Base-by-base conservation (phyloP, 192 early-diverging fungal genomes). In the Cladochytrium replicatum region DNA sequence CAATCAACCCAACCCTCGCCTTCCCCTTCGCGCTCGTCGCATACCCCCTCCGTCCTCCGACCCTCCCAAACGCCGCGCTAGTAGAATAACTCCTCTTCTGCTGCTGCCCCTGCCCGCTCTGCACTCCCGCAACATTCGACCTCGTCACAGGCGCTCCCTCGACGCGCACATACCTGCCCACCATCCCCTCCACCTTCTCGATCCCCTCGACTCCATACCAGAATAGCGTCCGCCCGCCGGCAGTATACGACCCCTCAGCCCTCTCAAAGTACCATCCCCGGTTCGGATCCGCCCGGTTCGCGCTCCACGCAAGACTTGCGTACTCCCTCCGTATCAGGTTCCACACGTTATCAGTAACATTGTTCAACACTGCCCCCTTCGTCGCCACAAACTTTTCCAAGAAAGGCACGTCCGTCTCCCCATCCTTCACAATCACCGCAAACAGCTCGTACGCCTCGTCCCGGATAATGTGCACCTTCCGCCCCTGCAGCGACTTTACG, bases 331-430 rank as follows among this genome's bases (percentile, higher is more conserved):
- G 69, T 44, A 99, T 81, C 25, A 86, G 72, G 38, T 77, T 78
- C 93, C 93, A 99, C 6, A 93, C 71, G 57, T 94, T 97, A 48
- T 99, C 96, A 4, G 86, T 88, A 21, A 99, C 92, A 55, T 94
- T 95, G 62, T 94, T 97, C 28, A 99, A 65, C 2, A 80, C 71
- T 0, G 87, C 91, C 4, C 82, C 77, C 68, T 88, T 88, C 43
- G 85, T 83, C 15, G 83, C 77, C 4, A 94, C 80, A 54, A 99
- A 86, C 67, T 91, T 91, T 58, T 99, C 93, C 34, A 99, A 66
- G 23, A 83, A 63, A 25, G 91, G 68, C 25, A 85, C 64, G 26
- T 58, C 50, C 48, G 60, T 60, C 4, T 56, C 17, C 42, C 63
- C 51, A n/a, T 60, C 9, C 8, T 64, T 56, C 19, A 70, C 74